These are phyloP conservation scores for Phytophthora nicotianae DNA, from an alignment of 352 stramenopile genomes.

Conservation along the genomic window DNA sequence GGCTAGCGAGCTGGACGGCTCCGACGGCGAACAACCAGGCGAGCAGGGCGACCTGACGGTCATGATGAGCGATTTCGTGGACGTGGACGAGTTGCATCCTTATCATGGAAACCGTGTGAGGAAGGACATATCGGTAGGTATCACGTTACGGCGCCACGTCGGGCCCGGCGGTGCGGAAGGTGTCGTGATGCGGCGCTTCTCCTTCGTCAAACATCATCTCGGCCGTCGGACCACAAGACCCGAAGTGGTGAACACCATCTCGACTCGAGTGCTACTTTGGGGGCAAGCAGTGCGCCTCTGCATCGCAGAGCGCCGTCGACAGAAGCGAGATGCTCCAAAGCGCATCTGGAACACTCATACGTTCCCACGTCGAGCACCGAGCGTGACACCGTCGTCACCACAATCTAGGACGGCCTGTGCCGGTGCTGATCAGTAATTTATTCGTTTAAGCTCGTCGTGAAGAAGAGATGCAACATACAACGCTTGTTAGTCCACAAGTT, in stretches of 20 bases:
- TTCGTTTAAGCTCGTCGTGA: slow-evolving; percentile 23
- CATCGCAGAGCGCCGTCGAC: slow-evolving; percentile 41
- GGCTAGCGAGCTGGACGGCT: slow-evolving; percentile 10
- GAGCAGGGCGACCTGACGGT: slow-evolving; percentile 41
- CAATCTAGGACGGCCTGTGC: slow-evolving; percentile 10
- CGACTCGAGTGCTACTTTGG: slow-evolving; percentile 70
- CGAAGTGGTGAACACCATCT: slow-evolving; percentile 66
- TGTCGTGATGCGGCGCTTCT: slow-evolving; percentile 73
- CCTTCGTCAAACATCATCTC: slow-evolving; percentile 72
- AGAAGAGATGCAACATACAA: slow-evolving; percentile 14
- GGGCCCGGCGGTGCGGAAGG: slow-evolving; percentile 37
- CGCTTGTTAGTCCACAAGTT: slow-evolving; percentile 9
- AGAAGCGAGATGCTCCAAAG: slow-evolving; percentile 38
- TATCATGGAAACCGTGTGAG: slow-evolving; percentile 55
- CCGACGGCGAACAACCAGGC: slow-evolving; percentile 15
- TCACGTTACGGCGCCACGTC: slow-evolving; percentile 49
- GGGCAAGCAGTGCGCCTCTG: slow-evolving; percentile 64
- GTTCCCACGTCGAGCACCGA: slow-evolving; percentile 31
- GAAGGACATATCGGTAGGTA: slow-evolving; percentile 66
- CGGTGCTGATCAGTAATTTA: slow-evolving; percentile 26
- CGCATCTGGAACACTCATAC: slow-evolving; percentile 48
- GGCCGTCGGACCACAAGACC: slow-evolving; percentile 40
- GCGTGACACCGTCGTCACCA: slow-evolving; percentile 19
- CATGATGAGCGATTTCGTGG: slow-evolving; percentile 61
- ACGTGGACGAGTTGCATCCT: slow-evolving; percentile 66